Evolutionary conservation across 2,329 filamentous ascomycete genomes (phyloP), one percentile per base, ranked within the genome.

Genomic region (Xylaria sp.): DNA sequence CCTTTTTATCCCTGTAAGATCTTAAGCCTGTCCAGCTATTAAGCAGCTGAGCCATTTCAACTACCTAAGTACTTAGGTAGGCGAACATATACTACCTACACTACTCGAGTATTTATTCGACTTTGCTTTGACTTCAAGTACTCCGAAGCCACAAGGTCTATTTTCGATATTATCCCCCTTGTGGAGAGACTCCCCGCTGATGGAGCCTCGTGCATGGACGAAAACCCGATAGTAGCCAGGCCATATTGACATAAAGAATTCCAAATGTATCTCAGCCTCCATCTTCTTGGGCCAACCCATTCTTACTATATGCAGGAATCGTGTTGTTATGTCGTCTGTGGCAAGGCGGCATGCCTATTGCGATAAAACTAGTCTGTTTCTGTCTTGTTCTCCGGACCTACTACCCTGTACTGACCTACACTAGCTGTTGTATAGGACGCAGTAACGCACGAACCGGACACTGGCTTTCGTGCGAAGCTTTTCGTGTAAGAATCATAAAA

Each of bases 221-320:
- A 37, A n/a, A 28, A 50, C 28, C 28, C 41, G 41, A 57, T 50
- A 18, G 25, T 57, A 64, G 39, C 28, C 18, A 18, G 25, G 25
- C n/a, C 10, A 37, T 20, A 32, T 50, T 20, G 28, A 61, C 39
- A n/a, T 51, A 18, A 56, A 39, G n/a, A 13, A 55, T 23, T 64
- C 12, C 57, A 3, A 18, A 32, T 28, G 41, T 39, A 0, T 48
- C 46, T n/a, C 28, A 39, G 57, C 28, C 52, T 37, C 52, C 20
- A 57, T 28, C 41, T 57, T 64, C 32, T 28, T 50, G 28, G 28
- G 23, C 28, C 41, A 39, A 39, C 44, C 28, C 51, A 46, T 48
- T 52, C 44, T 25, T 1, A 51, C 28, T 25, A 61, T 51, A 41
- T 34, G 10, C 15, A 58, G 51, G 15, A 54, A 32, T 52, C 28